These are phyloP conservation scores for Leccinum variicolor DNA, from an alignment of 768 basidiomycete genomes.

Conservation along the genomic window DNA sequence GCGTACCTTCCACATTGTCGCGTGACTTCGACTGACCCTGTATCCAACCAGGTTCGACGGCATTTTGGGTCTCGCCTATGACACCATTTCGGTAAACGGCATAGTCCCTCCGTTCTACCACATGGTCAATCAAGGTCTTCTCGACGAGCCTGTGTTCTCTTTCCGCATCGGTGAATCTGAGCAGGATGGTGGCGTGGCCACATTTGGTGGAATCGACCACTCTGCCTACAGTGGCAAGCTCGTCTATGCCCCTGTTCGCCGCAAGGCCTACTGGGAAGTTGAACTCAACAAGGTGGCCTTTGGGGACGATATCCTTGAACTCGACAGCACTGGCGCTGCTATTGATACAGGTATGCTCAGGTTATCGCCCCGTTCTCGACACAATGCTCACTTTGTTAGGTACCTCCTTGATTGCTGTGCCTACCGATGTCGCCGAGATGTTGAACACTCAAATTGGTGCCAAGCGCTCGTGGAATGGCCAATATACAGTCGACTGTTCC, in stretches of 20 bases:
- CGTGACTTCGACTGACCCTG: not conserved
- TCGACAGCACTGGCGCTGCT: conserved; percentile 91
- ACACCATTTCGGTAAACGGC: conserved; percentile 93
- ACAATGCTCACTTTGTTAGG: conserved; percentile 40
- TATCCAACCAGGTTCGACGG: conserved; percentile 75
- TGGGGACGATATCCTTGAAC: conserved; percentile 82
- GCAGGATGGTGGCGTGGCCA: conserved; percentile 83
- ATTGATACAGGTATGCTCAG: conserved; percentile 74
- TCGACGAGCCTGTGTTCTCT: conserved; percentile 87
- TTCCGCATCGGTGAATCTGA: conserved; percentile 91
- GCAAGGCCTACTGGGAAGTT: conserved; percentile 98
- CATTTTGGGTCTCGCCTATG: conserved; percentile 89
- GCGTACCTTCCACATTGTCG: conserved; percentile 27
- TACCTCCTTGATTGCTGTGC: conserved; percentile 91
- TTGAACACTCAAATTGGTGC: conserved; percentile 94
- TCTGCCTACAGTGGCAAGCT: conserved; percentile 77
- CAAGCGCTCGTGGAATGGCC: conserved; percentile 92
- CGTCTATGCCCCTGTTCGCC: conserved; percentile 83
- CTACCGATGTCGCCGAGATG: conserved; percentile 96
- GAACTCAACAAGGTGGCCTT: conserved; percentile 86
- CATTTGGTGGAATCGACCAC: conserved; percentile 87
- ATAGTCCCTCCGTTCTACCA: conserved; percentile 93
- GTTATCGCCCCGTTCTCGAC: not conserved
- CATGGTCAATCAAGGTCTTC: conserved; percentile 78
- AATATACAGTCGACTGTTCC: conserved; percentile 87